Conservation (phyloP, 1,284 basidiomycete genomes). For the Ganoderma leucocontextum region DNA sequence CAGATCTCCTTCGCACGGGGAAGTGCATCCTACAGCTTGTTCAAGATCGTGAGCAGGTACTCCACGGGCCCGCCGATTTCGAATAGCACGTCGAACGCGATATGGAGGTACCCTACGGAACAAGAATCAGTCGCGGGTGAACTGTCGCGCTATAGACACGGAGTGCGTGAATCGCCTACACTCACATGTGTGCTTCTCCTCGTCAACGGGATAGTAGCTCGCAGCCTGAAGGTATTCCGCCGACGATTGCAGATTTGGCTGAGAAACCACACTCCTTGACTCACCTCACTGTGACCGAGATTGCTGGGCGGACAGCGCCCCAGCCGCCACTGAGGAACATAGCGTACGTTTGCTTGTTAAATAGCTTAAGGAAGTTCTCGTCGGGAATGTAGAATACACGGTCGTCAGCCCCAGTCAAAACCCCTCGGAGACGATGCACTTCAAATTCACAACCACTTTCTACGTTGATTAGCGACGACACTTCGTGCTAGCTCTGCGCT, state of each 20-base stretch:
- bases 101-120: background rate
- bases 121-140: background rate
- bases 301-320: conserved; percentile 46
- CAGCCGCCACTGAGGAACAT: conserved; percentile 46
- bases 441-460: too few species aligned
- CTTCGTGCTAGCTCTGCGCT: too few species aligned
- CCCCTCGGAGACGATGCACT: too few species aligned
- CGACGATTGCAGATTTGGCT: conserved; percentile 27
- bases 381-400: conserved; percentile 44
- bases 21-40: background rate
- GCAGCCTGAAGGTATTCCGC: conserved; percentile 42
- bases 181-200: conserved; percentile 41
- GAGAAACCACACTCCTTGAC: conserved; percentile 2
- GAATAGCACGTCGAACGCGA: background rate
- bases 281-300: conserved; percentile 51
- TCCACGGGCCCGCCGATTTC: background rate
- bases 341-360: conserved; percentile 47
- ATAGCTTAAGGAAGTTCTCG: conserved; percentile 38
- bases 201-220: conserved; percentile 42
- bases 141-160: background rate
- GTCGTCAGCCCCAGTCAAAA: too few species aligned
- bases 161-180: background rate
- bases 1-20: conserved; percentile 1
- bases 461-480: too few species aligned
- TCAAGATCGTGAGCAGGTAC: background rate